Conservation (phyloP, 495 filamentous ascomycete species). For the Hypomontagnella submonticulosa region DNA sequence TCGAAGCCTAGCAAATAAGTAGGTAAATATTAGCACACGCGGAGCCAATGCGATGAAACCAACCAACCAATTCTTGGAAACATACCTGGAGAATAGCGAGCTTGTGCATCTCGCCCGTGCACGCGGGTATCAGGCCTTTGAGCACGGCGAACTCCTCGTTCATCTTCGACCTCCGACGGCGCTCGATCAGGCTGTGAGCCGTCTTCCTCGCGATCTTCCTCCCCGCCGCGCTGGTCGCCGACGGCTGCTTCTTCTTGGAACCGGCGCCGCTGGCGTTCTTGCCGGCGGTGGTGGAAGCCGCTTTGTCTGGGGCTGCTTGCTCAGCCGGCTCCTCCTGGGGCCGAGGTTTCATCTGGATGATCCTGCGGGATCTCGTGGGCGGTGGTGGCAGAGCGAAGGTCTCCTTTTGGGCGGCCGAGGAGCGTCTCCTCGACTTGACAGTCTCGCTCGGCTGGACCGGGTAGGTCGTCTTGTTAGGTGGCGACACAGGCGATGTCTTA, state of each 20-base stretch:
- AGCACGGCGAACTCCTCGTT: slow-evolving; percentile 96
- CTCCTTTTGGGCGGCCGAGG: slow-evolving; percentile 65
- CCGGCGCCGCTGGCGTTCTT: slow-evolving; percentile 52
- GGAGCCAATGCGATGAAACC: background rate
- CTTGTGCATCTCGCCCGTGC: slow-evolving; percentile 96
- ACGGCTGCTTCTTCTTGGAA: slow-evolving; percentile 75
- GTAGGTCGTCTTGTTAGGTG: slow-evolving; percentile 63
- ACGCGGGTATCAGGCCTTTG: slow-evolving; percentile 96
- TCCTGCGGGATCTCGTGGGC: slow-evolving; percentile 90
- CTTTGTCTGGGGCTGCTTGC: slow-evolving; percentile 29
- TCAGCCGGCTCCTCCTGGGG: slow-evolving; percentile 52
- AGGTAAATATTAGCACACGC: slow-evolving; percentile 14
- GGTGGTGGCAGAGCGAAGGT: slow-evolving; percentile 87
- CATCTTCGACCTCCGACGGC: slow-evolving; percentile 93
- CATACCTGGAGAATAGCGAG: slow-evolving; percentile 92
- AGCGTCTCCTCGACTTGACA: slow-evolving; percentile 68
- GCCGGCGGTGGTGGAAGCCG: slow-evolving; percentile 27
- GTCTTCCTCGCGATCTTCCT: slow-evolving; percentile 96
- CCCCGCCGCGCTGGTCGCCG: slow-evolving; percentile 80
- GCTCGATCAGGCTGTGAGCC: slow-evolving; percentile 94
- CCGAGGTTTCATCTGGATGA: slow-evolving; percentile 95
- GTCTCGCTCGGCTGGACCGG: slow-evolving; percentile 63
- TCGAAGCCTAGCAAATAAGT: slow-evolving; percentile 74
- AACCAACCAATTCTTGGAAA: too few species aligned
- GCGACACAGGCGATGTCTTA: slow-evolving; percentile 53